Base-by-base conservation (phyloP, 169 alveolate genomes). In the Plasmodium berghei region DNA sequence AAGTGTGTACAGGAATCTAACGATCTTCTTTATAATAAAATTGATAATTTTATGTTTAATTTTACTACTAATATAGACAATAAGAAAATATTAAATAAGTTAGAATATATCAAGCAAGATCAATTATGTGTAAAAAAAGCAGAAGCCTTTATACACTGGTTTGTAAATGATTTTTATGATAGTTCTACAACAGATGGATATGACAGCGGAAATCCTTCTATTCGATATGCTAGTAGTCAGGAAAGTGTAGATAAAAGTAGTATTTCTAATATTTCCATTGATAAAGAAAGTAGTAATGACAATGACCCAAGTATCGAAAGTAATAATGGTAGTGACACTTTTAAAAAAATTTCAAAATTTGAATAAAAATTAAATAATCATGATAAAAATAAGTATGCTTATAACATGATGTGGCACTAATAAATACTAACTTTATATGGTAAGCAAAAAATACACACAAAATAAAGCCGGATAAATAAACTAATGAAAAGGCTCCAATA, bases 131-230 rank as follows among this genome's bases (percentile, higher is more conserved):
- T 12, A 24, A 77, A 26, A 45, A 77, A 77, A 14, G 77, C 71
- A 9, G 89, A 77, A 58, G 89, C 89, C 5, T 77, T 77, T 70
- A 63, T 77, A 62, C 89, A 77, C 69, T 77, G 89, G 89, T 42
- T 77, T n/a, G 16, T 77, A 4, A 77, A 77, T 59, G 89, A 77
- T 20, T 77, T 52, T 54, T 14, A 12, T 52, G n/a, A 52, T 52
- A 52, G 24, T 52, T 12, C n/a, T 52, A 14, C n/a, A 6, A 52
- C n/a, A 4, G 59, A 14, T 52, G 20, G 59, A 16, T 52, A 52
- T 52, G 20, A 52, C 6, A 52, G 59, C 5, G 59, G 59, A 16
- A 52, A 52, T 52, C 42, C 42, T 34, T 34, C 42, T 4, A 34
- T 34, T 34, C 42, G 42, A 34, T 34, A 34, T 34, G 42, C 42